Conservation (phyloP, 805 yeast genomes). For the Yamadazyma nakazawae region DNA sequence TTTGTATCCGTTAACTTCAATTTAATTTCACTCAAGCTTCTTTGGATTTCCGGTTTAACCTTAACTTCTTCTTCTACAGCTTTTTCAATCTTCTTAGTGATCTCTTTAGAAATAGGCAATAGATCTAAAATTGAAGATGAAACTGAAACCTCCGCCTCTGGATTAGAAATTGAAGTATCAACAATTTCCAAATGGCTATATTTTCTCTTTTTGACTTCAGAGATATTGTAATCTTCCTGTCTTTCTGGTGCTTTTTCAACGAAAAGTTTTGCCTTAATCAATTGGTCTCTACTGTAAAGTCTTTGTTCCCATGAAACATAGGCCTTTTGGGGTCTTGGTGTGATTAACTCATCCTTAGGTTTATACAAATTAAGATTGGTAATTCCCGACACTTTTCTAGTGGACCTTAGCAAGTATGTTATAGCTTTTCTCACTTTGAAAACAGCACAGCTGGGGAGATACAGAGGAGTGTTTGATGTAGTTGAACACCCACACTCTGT, state of each 20-base stretch:
- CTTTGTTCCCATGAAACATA: constrained; percentile 38
- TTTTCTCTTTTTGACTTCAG: neutral
- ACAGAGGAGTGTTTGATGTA: constrained; percentile 27
- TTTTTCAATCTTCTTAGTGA: constrained; percentile 10
- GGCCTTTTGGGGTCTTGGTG: constrained; percentile 27
- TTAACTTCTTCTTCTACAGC: constrained; percentile 12
- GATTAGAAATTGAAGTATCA: neutral
- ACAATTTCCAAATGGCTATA: neutral
- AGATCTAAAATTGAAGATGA: constrained; percentile 1
- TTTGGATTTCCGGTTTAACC: constrained; percentile 12
- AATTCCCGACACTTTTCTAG: constrained; percentile 47
- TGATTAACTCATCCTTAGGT: constrained; percentile 37
- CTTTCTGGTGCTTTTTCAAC: neutral
- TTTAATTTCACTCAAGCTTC: constrained; percentile 13
- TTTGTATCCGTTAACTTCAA: constrained; percentile 10
- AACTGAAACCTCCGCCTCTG: neutral
- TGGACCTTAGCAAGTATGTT: constrained; percentile 55
- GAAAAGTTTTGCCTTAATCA: constrained; percentile 9
- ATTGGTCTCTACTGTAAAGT: constrained; percentile 27
- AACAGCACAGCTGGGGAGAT: constrained; percentile 48
- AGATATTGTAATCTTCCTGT: neutral
- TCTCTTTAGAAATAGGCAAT: constrained; percentile 1
- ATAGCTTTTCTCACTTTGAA: constrained; percentile 61
- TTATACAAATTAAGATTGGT: constrained; percentile 32
- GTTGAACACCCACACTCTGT: constrained; percentile 62